phyloP scores from a whole-genome alignment of 2,329 filamentous ascomycete species.

The Paecilomyces dactylethromorphus region DNA sequence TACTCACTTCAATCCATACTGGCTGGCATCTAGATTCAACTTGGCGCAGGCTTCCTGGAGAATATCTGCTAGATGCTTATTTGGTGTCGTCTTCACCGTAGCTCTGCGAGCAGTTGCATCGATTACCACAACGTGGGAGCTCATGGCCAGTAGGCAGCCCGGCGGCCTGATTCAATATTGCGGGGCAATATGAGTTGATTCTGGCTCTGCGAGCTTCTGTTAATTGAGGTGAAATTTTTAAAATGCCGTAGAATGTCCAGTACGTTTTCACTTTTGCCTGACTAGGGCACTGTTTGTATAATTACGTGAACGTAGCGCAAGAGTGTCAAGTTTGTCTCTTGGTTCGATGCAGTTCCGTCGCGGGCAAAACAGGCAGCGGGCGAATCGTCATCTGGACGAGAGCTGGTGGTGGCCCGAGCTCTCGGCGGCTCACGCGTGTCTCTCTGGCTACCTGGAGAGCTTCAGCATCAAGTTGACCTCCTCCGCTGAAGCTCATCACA shows the following conservation, averaged over 20 bases:
- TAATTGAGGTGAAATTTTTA: not conserved
- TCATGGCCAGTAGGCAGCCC: constrained; percentile 49
- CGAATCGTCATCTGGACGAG: constrained; percentile 25
- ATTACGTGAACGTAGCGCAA: not conserved
- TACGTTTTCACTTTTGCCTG: not conserved
- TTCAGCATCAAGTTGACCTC: constrained; percentile 13
- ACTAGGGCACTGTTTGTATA: not conserved
- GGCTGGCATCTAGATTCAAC: constrained; percentile 64
- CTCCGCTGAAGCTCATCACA: constrained; percentile 8
- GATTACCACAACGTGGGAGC: constrained; percentile 82
- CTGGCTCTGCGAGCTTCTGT: not conserved
- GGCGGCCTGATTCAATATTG: constrained; percentile 9
- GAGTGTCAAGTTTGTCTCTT: not conserved
- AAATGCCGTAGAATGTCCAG: not conserved
- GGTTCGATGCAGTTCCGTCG: constrained; percentile 3
- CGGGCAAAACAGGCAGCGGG: constrained; percentile 22
- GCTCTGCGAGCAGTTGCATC: constrained; percentile 70
- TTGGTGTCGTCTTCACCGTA: constrained; percentile 75
- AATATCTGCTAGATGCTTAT: constrained; percentile 76
- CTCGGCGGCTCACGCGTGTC: constrained; percentile 8
- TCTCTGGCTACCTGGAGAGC: constrained; percentile 17
- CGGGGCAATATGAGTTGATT: constrained; percentile 9
- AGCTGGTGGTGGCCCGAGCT: constrained; percentile 21
- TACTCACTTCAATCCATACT: constrained; percentile 72
- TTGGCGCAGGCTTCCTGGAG: constrained; percentile 82